These are phyloP conservation scores for Tremella mesenterica DNA, from an alignment of 768 basidiomycete genomes.

Conservation along the genomic window DNA sequence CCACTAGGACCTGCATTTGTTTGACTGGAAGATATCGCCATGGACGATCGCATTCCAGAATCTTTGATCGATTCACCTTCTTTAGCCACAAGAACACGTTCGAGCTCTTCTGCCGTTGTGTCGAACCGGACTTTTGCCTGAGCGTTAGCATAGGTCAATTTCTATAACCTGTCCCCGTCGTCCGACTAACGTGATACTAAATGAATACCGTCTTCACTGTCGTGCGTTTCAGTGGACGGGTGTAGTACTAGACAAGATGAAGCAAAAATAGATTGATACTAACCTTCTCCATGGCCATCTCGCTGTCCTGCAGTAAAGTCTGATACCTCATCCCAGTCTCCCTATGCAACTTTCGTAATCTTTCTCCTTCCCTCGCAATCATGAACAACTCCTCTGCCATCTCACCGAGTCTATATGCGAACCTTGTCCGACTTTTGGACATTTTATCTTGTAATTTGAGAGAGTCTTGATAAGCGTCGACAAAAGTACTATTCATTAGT, in stretches of 20 bases:
- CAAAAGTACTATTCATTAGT: slow-evolving; percentile 46
- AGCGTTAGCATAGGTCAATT: background rate
- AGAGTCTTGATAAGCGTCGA: slow-evolving; percentile 76
- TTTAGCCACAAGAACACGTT: slow-evolving; percentile 82
- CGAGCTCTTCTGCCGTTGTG: slow-evolving; percentile 82
- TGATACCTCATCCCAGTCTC: slow-evolving; percentile 84
- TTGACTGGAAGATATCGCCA: slow-evolving; percentile 21
- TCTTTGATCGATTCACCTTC: slow-evolving; percentile 89
- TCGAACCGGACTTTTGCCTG: slow-evolving; percentile 72
- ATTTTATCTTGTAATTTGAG: slow-evolving; percentile 82
- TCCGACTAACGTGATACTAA: no score
- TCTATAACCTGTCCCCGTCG: background rate
- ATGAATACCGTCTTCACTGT: no score
- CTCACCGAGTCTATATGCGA: slow-evolving; percentile 78
- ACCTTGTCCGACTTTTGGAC: slow-evolving; percentile 79
- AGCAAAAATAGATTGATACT: background rate
- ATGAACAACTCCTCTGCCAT: slow-evolving; percentile 90
- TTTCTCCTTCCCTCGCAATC: slow-evolving; percentile 84
- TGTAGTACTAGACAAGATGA: background rate
- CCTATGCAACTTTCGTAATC: slow-evolving; percentile 88
- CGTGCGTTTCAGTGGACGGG: background rate
- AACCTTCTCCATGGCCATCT: slow-evolving; percentile 70
- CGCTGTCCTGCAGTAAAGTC: slow-evolving; percentile 76
- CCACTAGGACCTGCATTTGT: slow-evolving; percentile 41
- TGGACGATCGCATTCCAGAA: slow-evolving; percentile 46